Evolutionary conservation across 805 yeast species (phyloP), one percentile per base, ranked within the genome.

Genomic region (Candida qinlingensis): DNA sequence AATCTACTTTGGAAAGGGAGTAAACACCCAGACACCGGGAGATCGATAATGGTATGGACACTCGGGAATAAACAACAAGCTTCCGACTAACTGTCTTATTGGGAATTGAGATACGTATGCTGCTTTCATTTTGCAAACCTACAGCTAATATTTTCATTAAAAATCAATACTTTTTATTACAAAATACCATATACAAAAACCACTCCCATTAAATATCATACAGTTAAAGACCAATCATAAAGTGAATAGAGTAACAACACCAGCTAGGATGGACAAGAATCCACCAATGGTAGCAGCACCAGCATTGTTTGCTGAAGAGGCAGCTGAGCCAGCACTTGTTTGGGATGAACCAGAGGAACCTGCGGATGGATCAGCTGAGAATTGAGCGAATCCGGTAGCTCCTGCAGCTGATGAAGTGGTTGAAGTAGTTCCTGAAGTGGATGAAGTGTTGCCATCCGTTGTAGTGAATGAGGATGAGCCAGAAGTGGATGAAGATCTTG

Each of bases 331-430:
- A 37, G 45, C 26, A 39, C 38, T 30, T 4, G 48, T 31, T 8
- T 43, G 5, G 33, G 43, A 31, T n/a, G 48, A 31, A 12, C 10
- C 12, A 3, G 46, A 10, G 8, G 48, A 31, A 12, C 9, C 8
- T 3, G 44, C 8, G 9, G 41, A 26, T 11, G 47, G 11, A 27
- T 26, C 25, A 7, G 28, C 37, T 6, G 39, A 13, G 12, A 47
- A 47, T 42, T 47, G 50, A 28, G 39, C 30, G 42, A 47, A 47
- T 6, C 47, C 47, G 11, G 49, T 26, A 13, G n/a, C 43, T 12
- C 13, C 41, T 5, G 45, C 25, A 3, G 42, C 4, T 8, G 51
- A 19, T 5, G 55, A 25, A 5, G 47, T 39, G 34, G 48, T 25
- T 6, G 51, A 33, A 8, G 52, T 19, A 29, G 12, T 38, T n/a